Base-by-base conservation (phyloP, 1,139 yeast genomes). In the Zygosaccharomyces sapae region DNA sequence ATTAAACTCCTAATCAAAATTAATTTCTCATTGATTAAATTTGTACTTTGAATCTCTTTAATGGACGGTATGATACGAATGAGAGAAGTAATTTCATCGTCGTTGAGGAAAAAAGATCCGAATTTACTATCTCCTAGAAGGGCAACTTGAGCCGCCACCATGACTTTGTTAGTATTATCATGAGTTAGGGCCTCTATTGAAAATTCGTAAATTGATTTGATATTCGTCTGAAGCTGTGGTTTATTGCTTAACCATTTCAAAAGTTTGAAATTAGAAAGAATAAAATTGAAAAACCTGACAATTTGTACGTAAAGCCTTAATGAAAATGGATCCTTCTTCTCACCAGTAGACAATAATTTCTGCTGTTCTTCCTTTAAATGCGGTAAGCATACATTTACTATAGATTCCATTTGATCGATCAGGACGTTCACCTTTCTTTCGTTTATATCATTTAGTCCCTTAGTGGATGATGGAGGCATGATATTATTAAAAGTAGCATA, bases 401-500 rank as follows among this genome's bases (percentile, higher is more conserved):
- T 44, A 2, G 24, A 39, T 12, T 49, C 45, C 33, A 67, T 35
- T 13, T 66, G 53, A 40, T 73, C 72, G 3, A 69, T 56, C 43
- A 78, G 70, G 44, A 74, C 64, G 2, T 72, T 61, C 40, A 73
- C 67, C 53, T 77, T 80, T 42, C 51, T 57, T 4, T 63, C 66
- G 16, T 45, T 49, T 4, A 63, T 40, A 8, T 63, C 66, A 25
- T 41, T 41, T 3, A 35, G 18, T 18, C 54, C 59, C 16, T 53
- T 45, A 3, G 57, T 29, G 1, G 55, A 34, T 18, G 43, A 30
- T 2, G 43, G 10, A 13, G 63, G 59, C 29, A 62, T 44, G n/a
- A 63, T 57, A 39, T 58, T 61, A 43, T 65, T 65, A 42, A 83
- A 68, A 0, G 86, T 75, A 0, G 88, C 88, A 60, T 81, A 83